Percentiles rank a stretch among this genome's conserved stretches.
phyloP scores from a whole-genome alignment of 2,329 filamentous ascomycete species.

The Aspergillus carbonarius region DNA sequence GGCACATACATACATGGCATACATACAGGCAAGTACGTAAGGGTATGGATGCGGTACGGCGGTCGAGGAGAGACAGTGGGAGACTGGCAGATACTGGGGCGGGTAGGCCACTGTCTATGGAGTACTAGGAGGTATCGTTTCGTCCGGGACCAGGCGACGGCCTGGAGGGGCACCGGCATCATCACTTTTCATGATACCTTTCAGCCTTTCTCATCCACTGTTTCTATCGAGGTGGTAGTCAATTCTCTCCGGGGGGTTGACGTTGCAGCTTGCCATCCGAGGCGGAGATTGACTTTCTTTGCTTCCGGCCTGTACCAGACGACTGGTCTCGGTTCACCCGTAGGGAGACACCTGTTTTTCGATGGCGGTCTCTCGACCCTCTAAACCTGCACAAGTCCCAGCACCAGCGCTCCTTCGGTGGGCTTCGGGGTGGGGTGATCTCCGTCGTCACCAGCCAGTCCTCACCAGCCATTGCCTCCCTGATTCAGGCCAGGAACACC shows the following conservation, averaged over 20 bases:
- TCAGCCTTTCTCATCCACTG: background rate
- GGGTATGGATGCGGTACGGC: conserved; percentile 53
- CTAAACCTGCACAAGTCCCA: conserved; percentile 17
- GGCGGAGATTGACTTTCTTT: conserved; percentile 3
- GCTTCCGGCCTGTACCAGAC: conserved; percentile 6
- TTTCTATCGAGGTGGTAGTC: background rate
- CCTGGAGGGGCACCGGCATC: background rate
- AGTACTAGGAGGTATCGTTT: background rate
- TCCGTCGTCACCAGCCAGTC: conserved; percentile 23
- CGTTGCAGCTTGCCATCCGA: conserved; percentile 7
- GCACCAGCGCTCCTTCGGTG: conserved; percentile 21
- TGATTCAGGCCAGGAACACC: conserved; percentile 26
- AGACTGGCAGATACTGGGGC: background rate
- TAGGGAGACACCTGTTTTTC: conserved; percentile 2
- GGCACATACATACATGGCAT: no score
- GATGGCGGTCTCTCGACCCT: conserved; percentile 2
- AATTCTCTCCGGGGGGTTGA: background rate
- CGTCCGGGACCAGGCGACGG: background rate
- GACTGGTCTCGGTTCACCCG: conserved; percentile 14
- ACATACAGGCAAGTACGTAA: conserved; percentile 53
- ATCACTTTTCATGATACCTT: background rate
- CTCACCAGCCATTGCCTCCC: conserved; percentile 23
- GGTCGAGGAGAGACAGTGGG: conserved; percentile 29
- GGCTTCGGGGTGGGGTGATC: conserved; percentile 25
- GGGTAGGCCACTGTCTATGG: background rate